phyloP scores from a whole-genome alignment of 2,329 filamentous ascomycete species.

The Colletotrichum brevisporum region DNA sequence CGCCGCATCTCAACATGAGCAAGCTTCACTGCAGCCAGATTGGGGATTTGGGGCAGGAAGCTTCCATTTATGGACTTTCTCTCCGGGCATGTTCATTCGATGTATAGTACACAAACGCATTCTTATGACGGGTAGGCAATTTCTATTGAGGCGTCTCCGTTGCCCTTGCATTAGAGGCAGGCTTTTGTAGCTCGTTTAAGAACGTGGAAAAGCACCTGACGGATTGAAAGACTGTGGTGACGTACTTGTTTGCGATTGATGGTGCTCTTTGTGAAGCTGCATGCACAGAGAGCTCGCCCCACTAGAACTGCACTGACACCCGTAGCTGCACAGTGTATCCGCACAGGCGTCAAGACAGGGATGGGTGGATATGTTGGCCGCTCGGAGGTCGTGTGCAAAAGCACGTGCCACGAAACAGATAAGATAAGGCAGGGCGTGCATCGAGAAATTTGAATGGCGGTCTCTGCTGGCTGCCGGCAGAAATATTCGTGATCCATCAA shows the following conservation, averaged over 20 bases:
- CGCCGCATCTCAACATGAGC: slow-evolving; percentile 15
- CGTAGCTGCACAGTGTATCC: too few relatives aligned
- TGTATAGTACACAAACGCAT: slow-evolving; percentile 15
- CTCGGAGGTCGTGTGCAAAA: slow-evolving; percentile 16
- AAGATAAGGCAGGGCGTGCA: slow-evolving; percentile 28
- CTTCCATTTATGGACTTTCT: not conserved
- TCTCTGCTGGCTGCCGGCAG: slow-evolving; percentile 50
- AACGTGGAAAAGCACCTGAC: slow-evolving; percentile 6
- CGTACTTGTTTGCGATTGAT: not conserved
- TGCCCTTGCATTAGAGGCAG: slow-evolving; percentile 29
- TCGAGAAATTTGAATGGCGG: slow-evolving; percentile 47
- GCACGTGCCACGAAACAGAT: slow-evolving; percentile 33
- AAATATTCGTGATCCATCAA: slow-evolving; percentile 52
- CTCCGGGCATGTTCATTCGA: slow-evolving; percentile 22
- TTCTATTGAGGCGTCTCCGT: too few relatives aligned
- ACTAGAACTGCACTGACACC: too few relatives aligned
- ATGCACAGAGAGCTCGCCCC: too few relatives aligned
- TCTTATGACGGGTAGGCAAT: too few relatives aligned
- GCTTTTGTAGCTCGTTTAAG: slow-evolving; percentile 28
- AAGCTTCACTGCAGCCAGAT: slow-evolving; percentile 14
- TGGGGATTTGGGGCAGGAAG: not conserved
- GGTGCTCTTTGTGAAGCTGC: too few relatives aligned
- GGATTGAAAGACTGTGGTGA: not conserved
- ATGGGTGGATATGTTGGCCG: not conserved
- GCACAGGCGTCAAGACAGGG: too few relatives aligned